Evolutionary conservation across 139 green algal species (phyloP).

Genomic region (Auxenochlorella protothecoides): DNA sequence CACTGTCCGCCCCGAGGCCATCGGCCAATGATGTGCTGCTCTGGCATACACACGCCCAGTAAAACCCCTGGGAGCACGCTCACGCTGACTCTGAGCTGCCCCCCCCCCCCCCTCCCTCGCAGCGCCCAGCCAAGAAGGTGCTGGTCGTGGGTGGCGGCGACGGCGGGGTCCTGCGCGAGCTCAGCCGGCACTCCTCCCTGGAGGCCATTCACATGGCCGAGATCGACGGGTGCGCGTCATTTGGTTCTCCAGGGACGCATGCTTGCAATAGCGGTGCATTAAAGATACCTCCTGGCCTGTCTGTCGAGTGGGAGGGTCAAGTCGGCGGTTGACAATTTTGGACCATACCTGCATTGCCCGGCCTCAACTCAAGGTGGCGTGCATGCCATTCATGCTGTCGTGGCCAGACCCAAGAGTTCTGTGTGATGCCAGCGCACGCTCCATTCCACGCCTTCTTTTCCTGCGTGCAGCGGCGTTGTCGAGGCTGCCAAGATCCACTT

Average conservation of each 20-base stretch:
- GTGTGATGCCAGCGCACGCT: neutral
- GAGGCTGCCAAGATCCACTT: slow-evolving; percentile 83
- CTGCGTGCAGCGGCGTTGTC: slow-evolving; percentile 59
- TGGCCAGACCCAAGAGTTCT: neutral
- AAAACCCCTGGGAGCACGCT: too few species aligned
- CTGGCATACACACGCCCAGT: too few species aligned
- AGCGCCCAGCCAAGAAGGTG: slow-evolving; percentile 48
- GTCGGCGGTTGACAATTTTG: too few species aligned
- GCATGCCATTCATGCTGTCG: too few species aligned
- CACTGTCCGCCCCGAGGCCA: too few species aligned
- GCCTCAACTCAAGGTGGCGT: too few species aligned
- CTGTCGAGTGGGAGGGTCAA: too few species aligned
- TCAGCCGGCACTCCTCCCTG: slow-evolving; percentile 60
- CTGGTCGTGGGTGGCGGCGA: slow-evolving; percentile 96
- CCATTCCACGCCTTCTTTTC: neutral
- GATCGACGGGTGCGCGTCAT: slow-evolving; percentile 68
- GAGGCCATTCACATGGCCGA: slow-evolving; percentile 91
- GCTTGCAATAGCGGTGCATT: neutral
- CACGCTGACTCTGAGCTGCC: too few species aligned
- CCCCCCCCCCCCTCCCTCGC: neutral
- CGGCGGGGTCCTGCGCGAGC: slow-evolving; percentile 90
- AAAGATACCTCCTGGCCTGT: too few species aligned
- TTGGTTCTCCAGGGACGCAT: neutral
- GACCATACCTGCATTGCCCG: too few species aligned
- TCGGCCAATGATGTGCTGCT: too few species aligned